phyloP scores from a whole-genome alignment of 148 eudicot genomes.

The Rhododendron simsii region DNA sequence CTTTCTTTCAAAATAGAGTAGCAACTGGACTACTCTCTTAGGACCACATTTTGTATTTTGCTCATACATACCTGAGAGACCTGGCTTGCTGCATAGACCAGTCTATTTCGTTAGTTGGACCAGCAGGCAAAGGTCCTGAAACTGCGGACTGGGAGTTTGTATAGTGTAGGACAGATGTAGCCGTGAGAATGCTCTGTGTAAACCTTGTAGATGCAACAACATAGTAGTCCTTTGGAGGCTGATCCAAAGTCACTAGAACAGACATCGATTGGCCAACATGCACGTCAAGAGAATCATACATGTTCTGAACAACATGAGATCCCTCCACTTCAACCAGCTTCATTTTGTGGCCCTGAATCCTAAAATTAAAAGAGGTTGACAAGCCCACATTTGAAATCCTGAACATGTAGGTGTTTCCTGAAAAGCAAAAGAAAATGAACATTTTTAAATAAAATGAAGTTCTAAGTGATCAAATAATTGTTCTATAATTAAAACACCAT shows the following conservation, averaged over 20 bases:
- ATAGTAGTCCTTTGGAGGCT: constrained; percentile 75
- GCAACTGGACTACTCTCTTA: background rate
- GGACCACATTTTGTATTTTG: background rate
- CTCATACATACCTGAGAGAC: background rate
- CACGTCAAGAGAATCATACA: constrained; percentile 67
- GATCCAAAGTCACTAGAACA: constrained; percentile 71
- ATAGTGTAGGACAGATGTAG: background rate
- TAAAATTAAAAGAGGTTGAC: constrained; percentile 69
- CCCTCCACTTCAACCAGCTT: constrained; percentile 96
- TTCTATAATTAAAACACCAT: background rate
- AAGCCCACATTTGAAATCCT: constrained; percentile 80
- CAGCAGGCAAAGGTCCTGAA: background rate
- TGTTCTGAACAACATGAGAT: constrained; percentile 62
- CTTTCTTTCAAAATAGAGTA: background rate
- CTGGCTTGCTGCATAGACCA: constrained; percentile 7
- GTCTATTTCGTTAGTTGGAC: background rate
- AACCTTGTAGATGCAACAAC: constrained; percentile 79
- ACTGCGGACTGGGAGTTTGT: background rate
- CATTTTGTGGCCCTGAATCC: constrained; percentile 76
- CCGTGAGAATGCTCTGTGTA: constrained; percentile 26
- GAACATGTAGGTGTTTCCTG: constrained; percentile 90
- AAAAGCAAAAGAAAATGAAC: constrained; percentile 8
- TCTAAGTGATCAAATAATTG: background rate
- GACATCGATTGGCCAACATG: constrained; percentile 91
- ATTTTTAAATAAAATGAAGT: background rate